Evolutionary conservation across 768 basidiomycete genomes (phyloP).

Genomic region (Mycena alexandri): DNA sequence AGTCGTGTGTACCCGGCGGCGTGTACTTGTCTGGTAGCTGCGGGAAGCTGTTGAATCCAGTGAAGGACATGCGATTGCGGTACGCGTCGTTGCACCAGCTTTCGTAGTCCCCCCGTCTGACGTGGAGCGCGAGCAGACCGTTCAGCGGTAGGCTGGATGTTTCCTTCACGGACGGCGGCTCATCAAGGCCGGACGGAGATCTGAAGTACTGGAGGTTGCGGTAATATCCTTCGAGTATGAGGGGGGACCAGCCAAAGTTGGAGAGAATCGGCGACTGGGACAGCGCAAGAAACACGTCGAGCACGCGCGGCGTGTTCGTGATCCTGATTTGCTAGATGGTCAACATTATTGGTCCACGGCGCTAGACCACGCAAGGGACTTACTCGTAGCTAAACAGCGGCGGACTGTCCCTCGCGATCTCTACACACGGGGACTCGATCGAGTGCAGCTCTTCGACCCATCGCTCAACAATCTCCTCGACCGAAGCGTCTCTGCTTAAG

Average conservation of each 20-base stretch:
- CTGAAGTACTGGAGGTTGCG: slow-evolving; percentile 60
- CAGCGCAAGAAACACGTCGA: slow-evolving; percentile 59
- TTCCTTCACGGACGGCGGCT: slow-evolving; percentile 24
- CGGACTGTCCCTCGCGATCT: slow-evolving; percentile 21
- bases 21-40: slow-evolving; percentile 62
- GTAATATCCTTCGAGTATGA: slow-evolving; percentile 63
- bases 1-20: slow-evolving; percentile 34
- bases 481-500: not conserved
- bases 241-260: slow-evolving; percentile 72
- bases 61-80: slow-evolving; percentile 57
- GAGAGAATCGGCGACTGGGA: slow-evolving; percentile 63
- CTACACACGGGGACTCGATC: slow-evolving; percentile 28
- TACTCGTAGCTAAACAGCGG: slow-evolving; percentile 31
- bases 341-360: too few species aligned
- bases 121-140: slow-evolving; percentile 68
- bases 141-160: slow-evolving; percentile 46
- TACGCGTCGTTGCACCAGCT: slow-evolving; percentile 60
- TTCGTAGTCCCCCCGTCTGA: slow-evolving; percentile 69
- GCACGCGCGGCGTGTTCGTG: slow-evolving; percentile 59
- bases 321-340: too few species aligned
- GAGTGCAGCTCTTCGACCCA: slow-evolving; percentile 20
- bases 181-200: slow-evolving; percentile 35
- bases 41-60: slow-evolving; percentile 67
- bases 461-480: slow-evolving; percentile 16
- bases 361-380: too few species aligned